phyloP scores from a whole-genome alignment of 192 early-diverging fungal species.

The Podila epigama region DNA sequence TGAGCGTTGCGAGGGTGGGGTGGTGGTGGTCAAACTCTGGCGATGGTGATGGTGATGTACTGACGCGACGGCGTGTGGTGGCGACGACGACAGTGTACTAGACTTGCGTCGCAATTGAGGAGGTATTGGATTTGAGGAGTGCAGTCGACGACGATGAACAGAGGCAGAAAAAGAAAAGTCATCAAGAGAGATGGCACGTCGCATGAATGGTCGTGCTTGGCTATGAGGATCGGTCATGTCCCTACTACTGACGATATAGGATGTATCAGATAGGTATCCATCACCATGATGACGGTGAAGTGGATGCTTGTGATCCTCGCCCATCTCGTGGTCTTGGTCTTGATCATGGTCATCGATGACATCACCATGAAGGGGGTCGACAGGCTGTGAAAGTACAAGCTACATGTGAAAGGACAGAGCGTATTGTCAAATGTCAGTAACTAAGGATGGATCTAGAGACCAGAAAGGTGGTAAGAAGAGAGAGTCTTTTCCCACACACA shows the following conservation, averaged over 20 bases:
- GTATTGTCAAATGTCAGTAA: too few relatives aligned
- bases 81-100: neutral
- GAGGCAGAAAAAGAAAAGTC: conserved; percentile 12
- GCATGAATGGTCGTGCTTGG: conserved; percentile 9
- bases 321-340: conserved; percentile 1
- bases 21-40: neutral
- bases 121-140: neutral
- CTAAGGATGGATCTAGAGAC: too few relatives aligned
- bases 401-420: too few relatives aligned
- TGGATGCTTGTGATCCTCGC: too few relatives aligned
- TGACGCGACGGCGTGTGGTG: conserved; percentile 16
- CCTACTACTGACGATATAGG: conserved; percentile 16
- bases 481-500: too few relatives aligned
- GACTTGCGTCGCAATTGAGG: neutral
- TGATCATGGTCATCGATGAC: neutral
- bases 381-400: conserved; percentile 22
- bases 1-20: neutral
- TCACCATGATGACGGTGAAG: conserved; percentile 18
- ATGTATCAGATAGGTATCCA: conserved; percentile 37
- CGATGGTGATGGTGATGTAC: conserved; percentile 12
- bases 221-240: conserved; percentile 20
- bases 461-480: too few relatives aligned
- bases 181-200: conserved; percentile 43
- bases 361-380: conserved; percentile 5
- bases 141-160: conserved; percentile 27